Base-by-base conservation (phyloP, 495 filamentous ascomycete genomes). In the Staphylotrichum longicolle region DNA sequence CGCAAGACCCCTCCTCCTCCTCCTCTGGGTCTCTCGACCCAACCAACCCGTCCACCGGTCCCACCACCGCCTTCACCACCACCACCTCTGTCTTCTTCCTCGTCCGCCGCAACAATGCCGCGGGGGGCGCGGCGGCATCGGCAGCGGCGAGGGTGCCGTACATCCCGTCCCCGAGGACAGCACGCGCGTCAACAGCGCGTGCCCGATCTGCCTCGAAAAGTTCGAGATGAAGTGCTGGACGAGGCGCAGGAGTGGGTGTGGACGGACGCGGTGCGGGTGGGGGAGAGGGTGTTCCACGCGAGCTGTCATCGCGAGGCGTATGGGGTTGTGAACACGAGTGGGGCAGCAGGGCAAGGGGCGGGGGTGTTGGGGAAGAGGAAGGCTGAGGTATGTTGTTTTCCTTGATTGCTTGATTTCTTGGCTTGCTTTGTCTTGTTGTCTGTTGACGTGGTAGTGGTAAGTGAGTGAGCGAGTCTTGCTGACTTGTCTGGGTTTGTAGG, bases 181-280 rank as follows among this genome's bases (percentile, higher is more conserved):
- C 14, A 20, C 81, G 4, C 75, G 88, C 39, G 83, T 86, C 15
- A 89, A 87, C 64, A 85, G 80, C 33, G 82, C 88, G 4, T 98
- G 94, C 66, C 90, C 91, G 39, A 94, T 98, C 65, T 98, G 94
- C 72, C 92, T 96, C 72, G 94, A 98, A 75, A 88, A 88, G 64
- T 96, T 98, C 60, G 88, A 94, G 73, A 92, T 85, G 62, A 79
- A 80, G 41, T 98, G 91, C 87, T 91, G 15, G 91, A 96, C 63
- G 90, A 94, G 62, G 89, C 86, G 20, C 91, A 97, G 72, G 91
- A 98, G 62, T 97, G 91, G 81, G 96, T 98, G 37, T 98, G 95
- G 91, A 90, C 89, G 77, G 93, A 98, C 73, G 89, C 94, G 1
- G 78, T 89, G 52, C 83, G 86, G 66, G 82, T 93, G 42, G 89